A percentile compares a stretch with the other conserved stretches of the same genome.
Conservation (phyloP, 2,329 filamentous ascomycete species). For the Aspergillus tamarii region DNA sequence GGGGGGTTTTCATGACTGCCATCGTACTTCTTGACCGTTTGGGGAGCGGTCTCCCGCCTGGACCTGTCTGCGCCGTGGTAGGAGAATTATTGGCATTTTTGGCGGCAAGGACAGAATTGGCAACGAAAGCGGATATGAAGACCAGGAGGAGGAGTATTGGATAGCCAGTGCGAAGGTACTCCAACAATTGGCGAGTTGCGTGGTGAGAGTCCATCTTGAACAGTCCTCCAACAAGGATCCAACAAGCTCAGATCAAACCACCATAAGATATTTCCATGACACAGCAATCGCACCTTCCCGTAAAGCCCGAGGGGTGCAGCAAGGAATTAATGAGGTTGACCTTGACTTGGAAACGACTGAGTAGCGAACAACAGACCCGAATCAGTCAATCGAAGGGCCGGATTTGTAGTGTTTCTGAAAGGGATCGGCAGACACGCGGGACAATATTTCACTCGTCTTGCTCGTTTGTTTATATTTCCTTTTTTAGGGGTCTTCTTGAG, state of each 20-base stretch:
- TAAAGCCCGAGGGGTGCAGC: slow-evolving; percentile 9
- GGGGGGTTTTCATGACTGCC: slow-evolving; percentile 52
- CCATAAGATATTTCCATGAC: slow-evolving; percentile 40
- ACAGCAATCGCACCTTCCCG: slow-evolving; percentile 22
- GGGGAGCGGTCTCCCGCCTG: slow-evolving; percentile 84
- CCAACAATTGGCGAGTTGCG: slow-evolving; percentile 48
- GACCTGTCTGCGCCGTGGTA: slow-evolving; percentile 65
- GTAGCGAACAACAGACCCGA: slow-evolving; percentile 5
- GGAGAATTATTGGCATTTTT: slow-evolving; percentile 51
- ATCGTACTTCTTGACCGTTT: slow-evolving; percentile 59
- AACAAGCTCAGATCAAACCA: slow-evolving; percentile 20
- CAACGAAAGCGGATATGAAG: slow-evolving; percentile 65
- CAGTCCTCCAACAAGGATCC: slow-evolving; percentile 25
- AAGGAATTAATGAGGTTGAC: background rate
- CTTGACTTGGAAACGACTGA: slow-evolving; percentile 16
- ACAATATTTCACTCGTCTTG: slow-evolving; percentile 8
- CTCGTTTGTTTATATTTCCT: slow-evolving; percentile 4
- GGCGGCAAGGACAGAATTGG: slow-evolving; percentile 61
- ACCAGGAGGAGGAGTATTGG: slow-evolving; percentile 67
- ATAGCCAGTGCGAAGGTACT: slow-evolving; percentile 60
- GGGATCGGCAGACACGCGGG: slow-evolving; percentile 23
- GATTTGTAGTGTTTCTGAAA: slow-evolving; percentile 11
- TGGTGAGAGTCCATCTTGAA: slow-evolving; percentile 41
- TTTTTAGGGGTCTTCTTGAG: background rate
- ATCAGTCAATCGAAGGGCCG: slow-evolving; percentile 13